Evolutionary conservation across 2,329 filamentous ascomycete genomes (phyloP), one percentile per base, ranked within the genome.

Genomic region (Truncatella angustata): DNA sequence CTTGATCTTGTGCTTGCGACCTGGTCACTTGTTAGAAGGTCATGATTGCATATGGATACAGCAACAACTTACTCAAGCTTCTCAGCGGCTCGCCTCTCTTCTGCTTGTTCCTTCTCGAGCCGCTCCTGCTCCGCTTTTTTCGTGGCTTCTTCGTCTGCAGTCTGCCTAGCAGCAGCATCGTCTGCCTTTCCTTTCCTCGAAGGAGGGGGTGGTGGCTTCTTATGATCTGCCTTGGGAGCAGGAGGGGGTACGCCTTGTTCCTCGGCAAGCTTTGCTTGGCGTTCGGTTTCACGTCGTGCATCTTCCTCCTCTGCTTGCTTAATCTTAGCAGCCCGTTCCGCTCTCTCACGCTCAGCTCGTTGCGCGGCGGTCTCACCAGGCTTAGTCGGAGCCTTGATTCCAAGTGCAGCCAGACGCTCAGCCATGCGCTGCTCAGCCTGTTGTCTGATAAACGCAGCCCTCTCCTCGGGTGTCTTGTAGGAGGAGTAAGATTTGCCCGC

Each of bases 391-490:
- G 91, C 85, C 69, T 91, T 96, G 66, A 99, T 88, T 32, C 94
- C 94, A 55, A 97, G 82, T 43, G 93, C 93, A 54, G 94, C 94
- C 63, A 99, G 82, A 54, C 94, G 87, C 70, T 97, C 94, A 32
- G 94, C 93, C 88, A 99, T 97, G 54, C 93, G 90, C 66, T 93
- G 90, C 69, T 97, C 92, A 7, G 94, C 95, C 68, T 97, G 93
- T 69, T 97, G 92, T 68, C 95, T 96, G 66, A 97, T 97, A 64
- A 95, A 96, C 4, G 93, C 91, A 32, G 95, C 91, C 51, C 94
- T 85, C 64, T 99, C 93, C 70, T 97, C 92, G 0, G 92, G 88
- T 0, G 92, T 96, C 71, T 89, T 90, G 68, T 94, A 95, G 4
- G 90, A 82, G 2, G 90, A 81, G 66, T 96, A 95, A 1, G 88